These are phyloP conservation scores for Penicillium fimorum DNA, from an alignment of 495 filamentous ascomycete genomes.

Conservation along the genomic window DNA sequence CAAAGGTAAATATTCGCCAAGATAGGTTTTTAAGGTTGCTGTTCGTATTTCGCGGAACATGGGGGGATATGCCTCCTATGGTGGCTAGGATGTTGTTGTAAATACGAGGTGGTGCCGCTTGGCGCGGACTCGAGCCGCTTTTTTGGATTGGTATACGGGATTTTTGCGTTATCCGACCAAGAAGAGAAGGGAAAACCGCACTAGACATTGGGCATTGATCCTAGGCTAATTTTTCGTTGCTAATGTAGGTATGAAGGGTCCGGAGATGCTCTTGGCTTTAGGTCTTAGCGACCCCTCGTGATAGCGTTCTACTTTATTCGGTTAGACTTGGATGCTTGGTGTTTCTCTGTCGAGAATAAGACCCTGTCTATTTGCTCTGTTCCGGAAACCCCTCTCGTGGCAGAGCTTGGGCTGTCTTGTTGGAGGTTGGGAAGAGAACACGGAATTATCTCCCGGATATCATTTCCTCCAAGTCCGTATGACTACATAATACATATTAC, in stretches of 20 bases:
- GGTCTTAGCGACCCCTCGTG: conserved; percentile 1
- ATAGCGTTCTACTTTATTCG: not conserved
- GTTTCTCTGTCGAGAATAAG: too few species aligned
- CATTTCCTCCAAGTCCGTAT: too few species aligned
- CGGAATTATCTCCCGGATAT: too few species aligned
- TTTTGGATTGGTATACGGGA: not conserved
- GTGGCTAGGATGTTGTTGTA: conserved; percentile 4
- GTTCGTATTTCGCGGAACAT: conserved; percentile 10
- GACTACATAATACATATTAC: too few species aligned
- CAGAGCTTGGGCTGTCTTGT: too few species aligned
- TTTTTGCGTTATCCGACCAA: not conserved
- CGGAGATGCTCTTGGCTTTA: not conserved
- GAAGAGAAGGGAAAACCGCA: not conserved
- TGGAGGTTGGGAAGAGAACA: too few species aligned
- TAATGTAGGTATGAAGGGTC: not conserved
- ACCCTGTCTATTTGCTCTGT: too few species aligned
- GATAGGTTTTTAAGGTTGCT: not conserved
- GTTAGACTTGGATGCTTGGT: not conserved
- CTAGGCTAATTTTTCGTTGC: not conserved
- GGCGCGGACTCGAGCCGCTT: conserved; percentile 19
- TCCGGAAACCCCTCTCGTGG: too few species aligned
- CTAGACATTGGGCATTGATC: not conserved
- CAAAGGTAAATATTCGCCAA: not conserved
- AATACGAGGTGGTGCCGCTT: conserved; percentile 24
- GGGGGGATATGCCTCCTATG: not conserved